phyloP scores from a whole-genome alignment of 1,284 basidiomycete genomes.

The Sporisorium exsertum region DNA sequence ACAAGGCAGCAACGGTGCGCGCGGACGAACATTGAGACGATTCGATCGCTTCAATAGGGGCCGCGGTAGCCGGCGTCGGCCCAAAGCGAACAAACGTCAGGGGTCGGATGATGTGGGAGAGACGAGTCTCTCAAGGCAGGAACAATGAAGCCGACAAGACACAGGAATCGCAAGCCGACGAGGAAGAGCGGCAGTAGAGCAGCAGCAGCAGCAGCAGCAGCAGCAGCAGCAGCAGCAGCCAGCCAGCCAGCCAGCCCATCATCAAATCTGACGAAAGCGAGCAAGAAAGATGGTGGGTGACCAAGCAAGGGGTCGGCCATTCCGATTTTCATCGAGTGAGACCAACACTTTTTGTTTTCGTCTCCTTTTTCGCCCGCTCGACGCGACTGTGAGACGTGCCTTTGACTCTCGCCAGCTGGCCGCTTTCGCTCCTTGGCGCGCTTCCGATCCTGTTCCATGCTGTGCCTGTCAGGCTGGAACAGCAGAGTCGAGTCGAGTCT shows the following conservation, averaged over 20 bases:
- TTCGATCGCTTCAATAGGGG: background rate
- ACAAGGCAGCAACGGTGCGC: background rate
- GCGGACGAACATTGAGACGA: background rate
- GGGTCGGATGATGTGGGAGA: background rate
- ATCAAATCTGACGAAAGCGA: background rate
- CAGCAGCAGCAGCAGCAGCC: conserved; percentile 1
- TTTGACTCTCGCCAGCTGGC: background rate
- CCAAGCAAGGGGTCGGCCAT: conserved; percentile 5
- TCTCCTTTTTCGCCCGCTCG: background rate
- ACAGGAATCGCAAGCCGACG: background rate
- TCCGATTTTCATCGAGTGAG: background rate
- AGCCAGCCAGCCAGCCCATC: background rate
- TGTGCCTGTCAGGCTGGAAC: background rate
- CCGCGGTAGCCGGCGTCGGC: conserved; percentile 1
- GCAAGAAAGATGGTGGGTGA: background rate
- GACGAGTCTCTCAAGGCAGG: background rate
- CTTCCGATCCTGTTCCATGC: background rate
- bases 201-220: conserved; percentile 1
- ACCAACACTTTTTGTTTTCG: conserved; percentile 9
- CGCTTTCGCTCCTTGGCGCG: background rate
- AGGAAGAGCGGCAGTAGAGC: background rate
- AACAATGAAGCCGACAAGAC: background rate
- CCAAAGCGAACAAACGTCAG: background rate
- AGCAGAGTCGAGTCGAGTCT: background rate
- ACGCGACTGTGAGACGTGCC: background rate